Conservation (phyloP, 805 yeast species). For the Candida coquimbonensis region DNA sequence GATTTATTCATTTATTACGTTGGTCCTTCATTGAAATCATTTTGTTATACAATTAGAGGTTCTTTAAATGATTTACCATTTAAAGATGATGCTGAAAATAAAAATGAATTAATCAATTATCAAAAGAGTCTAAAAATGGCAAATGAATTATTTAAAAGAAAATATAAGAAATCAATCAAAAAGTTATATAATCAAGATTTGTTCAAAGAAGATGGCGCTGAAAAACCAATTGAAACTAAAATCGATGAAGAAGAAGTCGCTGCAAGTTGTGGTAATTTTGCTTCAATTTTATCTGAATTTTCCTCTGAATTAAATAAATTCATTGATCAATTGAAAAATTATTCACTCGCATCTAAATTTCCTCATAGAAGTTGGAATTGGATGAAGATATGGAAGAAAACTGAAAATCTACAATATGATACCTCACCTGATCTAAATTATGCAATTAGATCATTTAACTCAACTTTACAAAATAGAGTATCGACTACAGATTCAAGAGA, state of each 20-base stretch:
- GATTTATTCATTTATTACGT: constrained; percentile 59
- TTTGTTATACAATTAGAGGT: constrained; percentile 54
- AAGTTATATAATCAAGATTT: constrained; percentile 39
- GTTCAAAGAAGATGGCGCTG: constrained; percentile 6
- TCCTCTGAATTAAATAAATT: constrained; percentile 50
- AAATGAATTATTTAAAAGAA: constrained; percentile 44
- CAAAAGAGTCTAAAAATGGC: constrained; percentile 43
- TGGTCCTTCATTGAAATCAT: constrained; percentile 68
- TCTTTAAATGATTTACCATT: constrained; percentile 57
- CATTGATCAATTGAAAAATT: constrained; percentile 37
- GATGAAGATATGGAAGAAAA: constrained; percentile 42
- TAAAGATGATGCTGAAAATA: constrained; percentile 27
- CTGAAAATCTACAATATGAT: not conserved
- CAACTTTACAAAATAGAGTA: constrained; percentile 20
- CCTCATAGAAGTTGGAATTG: constrained; percentile 38
- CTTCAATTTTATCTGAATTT: constrained; percentile 55
- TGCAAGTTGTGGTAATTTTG: constrained; percentile 77
- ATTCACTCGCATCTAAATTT: constrained; percentile 17
- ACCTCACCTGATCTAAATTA: constrained; percentile 11
- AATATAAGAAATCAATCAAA: constrained; percentile 51
- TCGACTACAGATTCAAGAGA: constrained; percentile 10
- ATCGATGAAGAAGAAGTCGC: constrained; percentile 75
- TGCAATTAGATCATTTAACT: constrained; percentile 12
- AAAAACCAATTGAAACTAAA: constrained; percentile 27
- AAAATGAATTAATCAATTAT: constrained; percentile 38